phyloP scores from a whole-genome alignment of 2,329 filamentous ascomycete genomes.

The Emergomyces orientalis region DNA sequence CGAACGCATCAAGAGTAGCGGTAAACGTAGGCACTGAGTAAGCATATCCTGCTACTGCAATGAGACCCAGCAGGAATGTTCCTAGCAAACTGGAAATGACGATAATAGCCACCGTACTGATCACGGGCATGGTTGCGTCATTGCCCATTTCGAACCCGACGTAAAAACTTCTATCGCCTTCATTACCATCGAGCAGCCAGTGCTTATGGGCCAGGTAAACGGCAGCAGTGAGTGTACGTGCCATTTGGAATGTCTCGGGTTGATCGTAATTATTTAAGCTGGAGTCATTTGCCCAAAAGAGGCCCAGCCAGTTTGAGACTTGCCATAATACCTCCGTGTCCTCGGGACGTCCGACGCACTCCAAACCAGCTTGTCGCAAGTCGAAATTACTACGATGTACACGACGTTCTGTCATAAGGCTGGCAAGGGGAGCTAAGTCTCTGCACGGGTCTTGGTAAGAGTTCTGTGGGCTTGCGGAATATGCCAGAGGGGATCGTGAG shows the following conservation, averaged over 20 bases:
- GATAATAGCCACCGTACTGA: neutral
- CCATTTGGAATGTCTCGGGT: neutral
- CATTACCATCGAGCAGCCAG: neutral
- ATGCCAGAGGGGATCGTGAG: neutral
- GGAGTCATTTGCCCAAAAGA: neutral
- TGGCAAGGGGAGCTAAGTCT: neutral
- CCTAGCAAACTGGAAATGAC: slow-evolving; percentile 10
- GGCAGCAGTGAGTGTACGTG: neutral
- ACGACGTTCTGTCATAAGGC: neutral
- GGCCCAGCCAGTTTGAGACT: neutral
- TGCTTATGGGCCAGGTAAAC: neutral
- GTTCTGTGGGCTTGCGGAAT: neutral
- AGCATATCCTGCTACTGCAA: slow-evolving; percentile 8
- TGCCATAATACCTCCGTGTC: neutral
- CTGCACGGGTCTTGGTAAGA: neutral
- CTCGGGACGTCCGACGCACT: neutral
- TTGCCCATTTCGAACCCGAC: neutral
- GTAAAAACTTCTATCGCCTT: too few species aligned
- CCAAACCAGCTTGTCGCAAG: neutral
- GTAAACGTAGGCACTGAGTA: slow-evolving; percentile 9
- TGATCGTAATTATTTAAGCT: neutral
- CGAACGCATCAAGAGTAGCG: slow-evolving; percentile 9
- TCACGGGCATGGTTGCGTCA: neutral
- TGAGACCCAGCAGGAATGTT: slow-evolving; percentile 5
- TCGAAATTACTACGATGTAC: neutral